Percentiles rank a stretch among this genome's conserved stretches.
Conservation (phyloP, 2,329 filamentous ascomycete species). For the Cladosporium phlei region DNA sequence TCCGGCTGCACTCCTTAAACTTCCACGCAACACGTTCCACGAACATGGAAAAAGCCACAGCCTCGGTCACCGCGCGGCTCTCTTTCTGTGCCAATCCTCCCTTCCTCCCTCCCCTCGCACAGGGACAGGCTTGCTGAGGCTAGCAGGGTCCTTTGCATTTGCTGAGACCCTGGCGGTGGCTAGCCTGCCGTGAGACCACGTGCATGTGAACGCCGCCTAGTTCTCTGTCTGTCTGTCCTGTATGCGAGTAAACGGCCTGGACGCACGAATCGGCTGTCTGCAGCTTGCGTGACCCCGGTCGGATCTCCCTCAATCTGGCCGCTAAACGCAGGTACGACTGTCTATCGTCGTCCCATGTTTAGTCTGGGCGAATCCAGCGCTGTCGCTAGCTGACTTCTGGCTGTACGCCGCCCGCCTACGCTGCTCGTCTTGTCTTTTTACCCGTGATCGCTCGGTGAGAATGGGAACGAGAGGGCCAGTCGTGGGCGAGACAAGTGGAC, state of each 20-base stretch:
- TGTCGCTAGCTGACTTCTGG: conserved; percentile 4
- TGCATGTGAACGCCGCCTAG: conserved; percentile 6
- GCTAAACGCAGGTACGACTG: conserved; percentile 6
- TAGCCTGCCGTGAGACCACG: conserved; percentile 4
- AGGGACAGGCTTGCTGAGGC: too few species aligned
- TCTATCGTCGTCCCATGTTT: neutral
- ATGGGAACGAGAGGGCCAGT: too few species aligned
- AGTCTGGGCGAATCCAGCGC: neutral
- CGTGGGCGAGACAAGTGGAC: too few species aligned
- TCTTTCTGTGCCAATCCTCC: too few species aligned
- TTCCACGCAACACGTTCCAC: too few species aligned
- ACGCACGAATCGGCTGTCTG: neutral
- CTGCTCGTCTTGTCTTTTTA: too few species aligned
- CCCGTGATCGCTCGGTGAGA: too few species aligned
- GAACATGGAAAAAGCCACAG: too few species aligned
- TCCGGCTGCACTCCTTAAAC: too few species aligned
- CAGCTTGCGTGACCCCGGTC: neutral
- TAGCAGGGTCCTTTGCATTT: conserved; percentile 1
- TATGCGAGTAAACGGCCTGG: conserved; percentile 1
- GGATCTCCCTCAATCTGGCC: neutral
- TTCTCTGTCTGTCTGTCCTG: too few species aligned
- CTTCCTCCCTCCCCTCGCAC: neutral
- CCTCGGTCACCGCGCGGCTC: too few species aligned
- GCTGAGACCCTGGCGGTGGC: conserved; percentile 4
- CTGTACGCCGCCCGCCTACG: too few species aligned